phyloP scores from a whole-genome alignment of 2,329 filamentous ascomycete species.

The Cytospora piceicola region DNA sequence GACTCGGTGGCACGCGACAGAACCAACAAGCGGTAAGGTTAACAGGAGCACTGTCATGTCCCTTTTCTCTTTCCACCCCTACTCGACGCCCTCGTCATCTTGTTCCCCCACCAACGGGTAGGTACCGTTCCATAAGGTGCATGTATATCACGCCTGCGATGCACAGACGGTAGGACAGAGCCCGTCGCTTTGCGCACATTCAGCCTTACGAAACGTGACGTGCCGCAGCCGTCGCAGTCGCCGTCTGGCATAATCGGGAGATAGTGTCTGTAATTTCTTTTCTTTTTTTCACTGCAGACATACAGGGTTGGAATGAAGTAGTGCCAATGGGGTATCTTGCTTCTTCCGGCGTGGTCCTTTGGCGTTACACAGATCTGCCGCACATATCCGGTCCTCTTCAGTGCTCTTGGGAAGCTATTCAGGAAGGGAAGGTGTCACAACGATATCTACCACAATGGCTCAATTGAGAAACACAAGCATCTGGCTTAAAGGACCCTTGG shows the following conservation, averaged over 20 bases:
- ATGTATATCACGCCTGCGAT: neutral
- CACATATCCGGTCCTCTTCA: neutral
- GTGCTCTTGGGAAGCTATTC: neutral
- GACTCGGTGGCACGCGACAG: neutral
- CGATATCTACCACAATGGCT: neutral
- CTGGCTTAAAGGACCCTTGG: neutral
- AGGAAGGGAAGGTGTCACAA: neutral
- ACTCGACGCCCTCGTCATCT: neutral
- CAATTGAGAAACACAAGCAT: neutral
- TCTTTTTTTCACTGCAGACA: neutral
- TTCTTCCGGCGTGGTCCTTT: neutral
- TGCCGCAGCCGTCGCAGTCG: neutral
- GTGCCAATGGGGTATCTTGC: neutral
- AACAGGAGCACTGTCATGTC: neutral
- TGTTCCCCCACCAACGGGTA: neutral
- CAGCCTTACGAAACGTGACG: constrained; percentile 1
- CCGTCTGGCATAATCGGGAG: neutral
- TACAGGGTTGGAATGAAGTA: neutral
- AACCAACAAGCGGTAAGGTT: constrained; percentile 20
- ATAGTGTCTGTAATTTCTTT: neutral
- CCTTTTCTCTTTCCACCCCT: neutral
- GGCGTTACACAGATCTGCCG: neutral
- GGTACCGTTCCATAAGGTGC: no score
- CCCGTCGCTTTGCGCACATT: neutral
- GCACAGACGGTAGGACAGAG: constrained; percentile 1